Base-by-base conservation (phyloP, 2,329 filamentous ascomycete genomes). In the Xylaria sp. region DNA sequence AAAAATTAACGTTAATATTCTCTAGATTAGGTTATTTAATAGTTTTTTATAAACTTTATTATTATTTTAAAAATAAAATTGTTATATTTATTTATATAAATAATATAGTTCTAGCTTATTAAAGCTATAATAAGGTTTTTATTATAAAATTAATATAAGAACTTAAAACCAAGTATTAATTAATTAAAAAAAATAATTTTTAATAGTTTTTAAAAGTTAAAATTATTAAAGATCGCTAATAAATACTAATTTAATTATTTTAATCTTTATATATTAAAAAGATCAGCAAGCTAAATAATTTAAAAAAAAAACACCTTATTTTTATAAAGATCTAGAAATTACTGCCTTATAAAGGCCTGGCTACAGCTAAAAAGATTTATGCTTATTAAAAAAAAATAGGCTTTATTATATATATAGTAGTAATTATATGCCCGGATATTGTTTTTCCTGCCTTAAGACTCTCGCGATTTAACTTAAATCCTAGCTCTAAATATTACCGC, bases 11-110 rank as follows among this genome's bases (percentile, higher is more conserved):
- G 25, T 51, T 51, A 28, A 51, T 25, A 51, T 51, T 51, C 13
- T 2, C 31, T 31, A 31, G 49, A n/a, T n/a, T n/a, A n/a, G n/a
- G n/a, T 25, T 52, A 52, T 52, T 15, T 31, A 31, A 18, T 10
- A 1, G 23, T 52, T 31, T 25, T 31, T 28, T 52, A 52, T 31
- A 52, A 52, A 23, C 23, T 31, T 31, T 52, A 31, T 15, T 52
- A 13, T 7, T 52, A 52, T 25, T 31, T 15, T 52, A 52, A 52
- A 31, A 3, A 52, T 13, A 12, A 5, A 1, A 23, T 52, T 31
- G 12, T 52, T 2, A 52, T 52, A 4, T 52, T 52, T 52, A 52
- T 52, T 31, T 52, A 52, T 52, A 31, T 52, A 25, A 25, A 52
- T 31, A 31, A 31, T 31, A 52, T 52, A 31, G 49, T 52, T 25